Evolutionary conservation across 768 basidiomycete genomes (phyloP), one percentile per base, ranked within the genome.

Genomic region (Trametes coccinea): DNA sequence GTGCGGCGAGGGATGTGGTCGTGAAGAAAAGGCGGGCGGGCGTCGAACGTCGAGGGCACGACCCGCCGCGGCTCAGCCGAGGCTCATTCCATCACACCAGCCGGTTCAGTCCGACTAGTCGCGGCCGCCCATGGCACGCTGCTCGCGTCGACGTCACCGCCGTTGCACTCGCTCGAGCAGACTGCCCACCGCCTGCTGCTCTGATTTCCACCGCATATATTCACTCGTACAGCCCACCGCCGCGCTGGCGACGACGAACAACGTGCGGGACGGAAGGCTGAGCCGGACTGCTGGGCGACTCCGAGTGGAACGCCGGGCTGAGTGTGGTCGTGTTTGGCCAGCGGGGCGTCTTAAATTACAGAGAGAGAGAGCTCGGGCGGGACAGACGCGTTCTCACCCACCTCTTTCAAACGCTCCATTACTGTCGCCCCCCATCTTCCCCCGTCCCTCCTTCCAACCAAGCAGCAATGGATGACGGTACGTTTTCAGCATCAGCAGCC

Each of bases 401-500:
- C 67, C 56, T 47, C 55, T 55, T 54, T 52, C 52, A 22, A 22
- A 22, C 44, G 51, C 62, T 59, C 68, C 66, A 59, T 56, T 44
- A 16, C 57, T 59, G 57, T 59, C 69, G 51, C 59, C 67, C 51
- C 62, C 62, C 66, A 53, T 58, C 67, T 48, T 62, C 60, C 66
- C 53, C 58, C 63, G 53, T 65, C 43, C 50, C 51, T 44, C 67
- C 61, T 53, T 72, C 62, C 34, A 73, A 69, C 69, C 63, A 66
- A 56, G 67, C 79, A 78, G 74, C 73, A 70, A 81, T 81, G 80
- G 80, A 81, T 81, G 81, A 89, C 86, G 88, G 88, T 89, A 89
- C 88, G 88, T 89, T 79, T 73, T 82, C 88, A 88, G 80, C 87
- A 87, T 87, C 85, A 83, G 78, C 85, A 78, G 79, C 87, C 80